Evolutionary conservation across 2,329 filamentous ascomycete species (phyloP).

Genomic region (Coniochaeta hoffmannii): DNA sequence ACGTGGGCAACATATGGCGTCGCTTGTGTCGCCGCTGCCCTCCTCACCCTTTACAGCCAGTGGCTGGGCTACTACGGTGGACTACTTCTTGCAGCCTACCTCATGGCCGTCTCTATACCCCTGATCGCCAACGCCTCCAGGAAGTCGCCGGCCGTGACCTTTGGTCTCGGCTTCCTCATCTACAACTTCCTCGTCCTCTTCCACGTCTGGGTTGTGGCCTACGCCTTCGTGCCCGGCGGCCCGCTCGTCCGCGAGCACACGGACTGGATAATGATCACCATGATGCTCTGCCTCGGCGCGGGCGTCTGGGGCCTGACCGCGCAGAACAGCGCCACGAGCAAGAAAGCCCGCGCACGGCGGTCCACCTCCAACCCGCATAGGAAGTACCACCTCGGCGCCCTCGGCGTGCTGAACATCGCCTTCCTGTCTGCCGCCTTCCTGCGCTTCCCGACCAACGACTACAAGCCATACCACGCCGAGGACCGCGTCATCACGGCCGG

Average conservation of each 20-base stretch:
- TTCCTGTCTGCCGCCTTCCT: constrained; percentile 77
- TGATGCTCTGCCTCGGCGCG: constrained; percentile 75
- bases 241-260: constrained; percentile 88
- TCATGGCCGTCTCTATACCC: constrained; percentile 71
- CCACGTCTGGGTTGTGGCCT: constrained; percentile 97
- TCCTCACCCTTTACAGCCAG: constrained; percentile 69
- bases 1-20: constrained; percentile 75
- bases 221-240: constrained; percentile 94
- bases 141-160: constrained; percentile 69
- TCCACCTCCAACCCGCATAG: constrained; percentile 28
- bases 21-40: constrained; percentile 70
- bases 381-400: constrained; percentile 47
- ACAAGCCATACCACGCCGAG: constrained; percentile 80
- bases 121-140: constrained; percentile 70
- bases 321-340: constrained; percentile 31
- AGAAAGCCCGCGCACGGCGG: constrained; percentile 31
- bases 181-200: constrained; percentile 96
- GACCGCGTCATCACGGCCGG: constrained; percentile 86
- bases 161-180: constrained; percentile 80
- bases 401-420: constrained; percentile 71
- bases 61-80: constrained; percentile 90
- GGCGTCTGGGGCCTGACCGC: constrained; percentile 70
- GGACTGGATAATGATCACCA: constrained; percentile 87
- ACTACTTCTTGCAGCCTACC: constrained; percentile 66
- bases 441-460: constrained; percentile 88